phyloP scores from a whole-genome alignment of 1,284 basidiomycete species.

The Vanrija sp. region DNA sequence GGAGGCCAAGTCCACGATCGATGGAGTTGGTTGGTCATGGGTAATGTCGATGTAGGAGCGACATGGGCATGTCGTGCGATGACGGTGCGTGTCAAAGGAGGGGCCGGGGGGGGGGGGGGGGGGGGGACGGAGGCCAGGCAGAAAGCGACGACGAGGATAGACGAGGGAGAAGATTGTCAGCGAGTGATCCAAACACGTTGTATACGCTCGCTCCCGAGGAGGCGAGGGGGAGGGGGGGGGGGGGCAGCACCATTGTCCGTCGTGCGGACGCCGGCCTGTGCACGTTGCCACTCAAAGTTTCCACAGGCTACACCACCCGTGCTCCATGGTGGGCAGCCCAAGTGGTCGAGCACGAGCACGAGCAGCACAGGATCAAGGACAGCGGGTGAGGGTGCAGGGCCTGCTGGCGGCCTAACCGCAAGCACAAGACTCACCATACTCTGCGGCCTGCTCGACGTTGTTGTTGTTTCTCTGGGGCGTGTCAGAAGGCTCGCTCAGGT shows the following conservation, averaged over 20 bases:
- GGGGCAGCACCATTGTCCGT: no score
- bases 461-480: slow-evolving; percentile 33
- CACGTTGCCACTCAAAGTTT: neutral
- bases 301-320: no score
- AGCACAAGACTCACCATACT: slow-evolving; percentile 38
- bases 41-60: neutral
- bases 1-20: slow-evolving; percentile 20
- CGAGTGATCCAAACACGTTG: neutral
- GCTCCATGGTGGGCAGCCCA: no score
- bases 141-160: neutral
- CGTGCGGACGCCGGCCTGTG: neutral
- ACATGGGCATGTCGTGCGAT: neutral
- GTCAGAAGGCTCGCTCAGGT: neutral
- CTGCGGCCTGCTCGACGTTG: slow-evolving; percentile 38
- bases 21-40: neutral
- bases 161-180: neutral
- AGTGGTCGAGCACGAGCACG: neutral
- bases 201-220: neutral
- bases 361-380: neutral
- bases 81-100: neutral
- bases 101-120: slow-evolving; percentile 1
- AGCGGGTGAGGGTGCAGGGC: neutral
- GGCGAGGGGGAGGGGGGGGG: neutral
- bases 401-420: neutral
- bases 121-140: neutral